Evolutionary conservation across 2,329 filamentous ascomycete genomes (phyloP).

Genomic region (Claviceps citrina): DNA sequence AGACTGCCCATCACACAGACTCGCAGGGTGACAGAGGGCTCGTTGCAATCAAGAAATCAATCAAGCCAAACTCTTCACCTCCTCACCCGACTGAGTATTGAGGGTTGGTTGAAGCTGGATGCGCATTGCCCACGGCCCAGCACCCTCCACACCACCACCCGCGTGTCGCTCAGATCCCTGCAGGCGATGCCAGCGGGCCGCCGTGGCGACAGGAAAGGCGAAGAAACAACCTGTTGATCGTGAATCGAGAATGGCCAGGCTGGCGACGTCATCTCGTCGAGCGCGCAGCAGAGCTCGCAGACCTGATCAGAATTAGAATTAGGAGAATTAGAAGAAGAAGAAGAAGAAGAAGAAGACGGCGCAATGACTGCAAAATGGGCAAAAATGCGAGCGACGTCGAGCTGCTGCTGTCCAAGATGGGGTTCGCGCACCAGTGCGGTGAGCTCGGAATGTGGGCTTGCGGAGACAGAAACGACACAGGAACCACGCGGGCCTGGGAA

Average conservation of each 20-base stretch:
- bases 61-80: no score
- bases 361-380: no score
- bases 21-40: no score
- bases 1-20: no score
- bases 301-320: no score
- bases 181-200: conserved; percentile 9
- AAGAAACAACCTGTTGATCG: background rate
- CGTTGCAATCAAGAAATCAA: no score
- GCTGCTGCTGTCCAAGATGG: background rate
- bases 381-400: background rate
- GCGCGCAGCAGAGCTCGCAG: no score
- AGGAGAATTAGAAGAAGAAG: no score
- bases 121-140: background rate
- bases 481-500: background rate
- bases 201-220: conserved; percentile 2
- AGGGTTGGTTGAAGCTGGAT: no score
- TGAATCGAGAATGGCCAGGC: background rate
- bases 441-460: conserved; percentile 6
- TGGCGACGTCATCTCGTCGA: no score
- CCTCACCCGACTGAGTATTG: no score
- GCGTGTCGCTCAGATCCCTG: conserved; percentile 12
- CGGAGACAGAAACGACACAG: conserved; percentile 1
- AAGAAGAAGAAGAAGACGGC: no score
- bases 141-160: conserved; percentile 5
- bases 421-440: conserved; percentile 3